A percentile compares a stretch with the other conserved stretches of the same genome.
phyloP scores from a whole-genome alignment of 2,329 filamentous ascomycete species.

The Fusarium austroafricanum region DNA sequence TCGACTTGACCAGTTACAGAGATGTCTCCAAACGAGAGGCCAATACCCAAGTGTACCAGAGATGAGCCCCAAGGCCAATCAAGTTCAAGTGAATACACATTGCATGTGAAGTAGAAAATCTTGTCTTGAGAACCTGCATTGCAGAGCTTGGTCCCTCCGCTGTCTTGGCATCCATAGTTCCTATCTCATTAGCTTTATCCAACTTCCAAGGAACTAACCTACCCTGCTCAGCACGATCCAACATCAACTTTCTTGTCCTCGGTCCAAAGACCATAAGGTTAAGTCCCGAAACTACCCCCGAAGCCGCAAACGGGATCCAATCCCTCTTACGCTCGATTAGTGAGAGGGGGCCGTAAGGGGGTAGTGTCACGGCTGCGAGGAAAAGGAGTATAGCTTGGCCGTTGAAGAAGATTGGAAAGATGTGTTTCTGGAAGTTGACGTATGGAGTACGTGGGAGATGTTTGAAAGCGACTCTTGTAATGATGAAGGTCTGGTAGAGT shows the following conservation, averaged over 20 bases:
- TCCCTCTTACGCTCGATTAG: constrained; percentile 46
- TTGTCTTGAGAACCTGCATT: constrained; percentile 42
- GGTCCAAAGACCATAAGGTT: constrained; percentile 55
- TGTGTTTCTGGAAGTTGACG: constrained; percentile 52
- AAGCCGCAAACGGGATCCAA: constrained; percentile 52
- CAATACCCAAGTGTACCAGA: constrained; percentile 49
- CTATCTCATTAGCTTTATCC: constrained; percentile 21
- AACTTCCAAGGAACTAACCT: background rate
- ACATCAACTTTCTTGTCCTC: constrained; percentile 47
- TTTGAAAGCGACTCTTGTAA: constrained; percentile 52
- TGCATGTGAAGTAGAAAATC: constrained; percentile 53
- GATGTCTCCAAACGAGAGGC: constrained; percentile 36
- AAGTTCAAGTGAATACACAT: constrained; percentile 59
- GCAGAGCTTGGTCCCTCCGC: constrained; percentile 25
- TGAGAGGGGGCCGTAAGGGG: constrained; percentile 48
- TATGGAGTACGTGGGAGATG: constrained; percentile 53
- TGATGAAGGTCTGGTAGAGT: constrained; percentile 55
- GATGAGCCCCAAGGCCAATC: constrained; percentile 48
- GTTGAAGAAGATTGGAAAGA: constrained; percentile 58
- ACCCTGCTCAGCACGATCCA: constrained; percentile 45
- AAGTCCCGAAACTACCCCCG: constrained; percentile 46
- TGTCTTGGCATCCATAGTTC: constrained; percentile 18
- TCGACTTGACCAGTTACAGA: background rate
- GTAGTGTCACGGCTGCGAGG: constrained; percentile 50
- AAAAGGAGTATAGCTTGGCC: constrained; percentile 52